Evolutionary conservation across 192 early-diverging fungal species (phyloP), one percentile per base, ranked within the genome.

Genomic region (Rhizophagus clarus): DNA sequence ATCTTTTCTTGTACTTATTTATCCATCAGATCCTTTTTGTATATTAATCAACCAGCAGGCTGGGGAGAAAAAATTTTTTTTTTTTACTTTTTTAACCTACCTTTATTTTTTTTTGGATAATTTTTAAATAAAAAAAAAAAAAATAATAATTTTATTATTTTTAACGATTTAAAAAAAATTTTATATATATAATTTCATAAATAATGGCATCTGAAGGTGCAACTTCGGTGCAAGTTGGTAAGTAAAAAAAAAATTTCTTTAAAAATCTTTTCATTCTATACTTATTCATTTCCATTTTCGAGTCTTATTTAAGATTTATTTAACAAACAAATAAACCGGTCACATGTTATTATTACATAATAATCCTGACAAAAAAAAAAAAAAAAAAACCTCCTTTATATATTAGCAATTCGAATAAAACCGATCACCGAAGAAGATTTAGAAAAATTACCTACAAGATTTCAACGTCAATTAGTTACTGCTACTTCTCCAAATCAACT

Each of bases 401-500:
- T 2, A 40, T 45, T 17, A 72, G 70, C 70, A 11, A 1, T 72
- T 4, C 28, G 70, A 26, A 72, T 72, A 72, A 37, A 47, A 37
- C 70, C 70, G 14, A 15, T 72, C 10, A 72, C 70, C 10, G 31
- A 26, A 1, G 37, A 72, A 72, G 70, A 72, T 26, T 47, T 72
- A n/a, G 70, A 42, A 37, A 72, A 37, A 12, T 47, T 72, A 47
- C 70, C 70, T n/a, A 2, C 37, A 42, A 37, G 70, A 37, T 72
- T 72, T 72, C 70, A 72, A 72, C 70, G 70, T 72, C 32, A 72
- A 24, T 9, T 72, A 15, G 2, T 72, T 15, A 24, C 20, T 17
- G 7, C 70, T n/a, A 3, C 70, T 28, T 37, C 66, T 17, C 34
- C 37, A 10, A 7, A 37, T 20, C 70, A 72, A 72, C 1, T 72